Base-by-base conservation (phyloP, 352 stramenopile genomes). In the Phytophthora pistaciae region DNA sequence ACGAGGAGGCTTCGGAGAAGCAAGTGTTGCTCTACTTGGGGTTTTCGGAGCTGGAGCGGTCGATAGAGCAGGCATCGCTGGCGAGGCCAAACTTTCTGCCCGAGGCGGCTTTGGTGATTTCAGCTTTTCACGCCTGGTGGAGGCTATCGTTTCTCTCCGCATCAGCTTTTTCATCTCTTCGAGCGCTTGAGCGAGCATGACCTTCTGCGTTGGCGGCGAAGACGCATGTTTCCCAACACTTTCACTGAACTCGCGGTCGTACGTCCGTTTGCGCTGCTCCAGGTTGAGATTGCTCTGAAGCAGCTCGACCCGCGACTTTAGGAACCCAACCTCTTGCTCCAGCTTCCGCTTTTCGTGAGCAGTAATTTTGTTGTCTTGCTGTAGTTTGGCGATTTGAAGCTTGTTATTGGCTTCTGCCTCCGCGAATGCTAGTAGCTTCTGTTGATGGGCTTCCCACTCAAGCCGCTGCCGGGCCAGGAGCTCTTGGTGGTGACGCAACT, bases 181-280 rank as follows among this genome's bases (percentile, higher is more conserved):
- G 8, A 84, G 53, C 9, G 74, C 77, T 57, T 74, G 74, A 11
- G 68, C 68, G 5, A 82, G 54, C 38, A 80, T 68, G 2, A 70
- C 52, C 29, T 49, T 72, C 40, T 74, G 77, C 3, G 60, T 64
- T 23, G 70, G 56, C 11, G 79, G 72, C 14, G 71, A 70, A 10
- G 31, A 29, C 4, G 21, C 60, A 27, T 70, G 59, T 8, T 68
- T 69, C 21, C 64, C 57, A 40, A 66, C 56, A 55, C 70, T 74
- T 10, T 70, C 64, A 3, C 59, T 62, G 46, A 90, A 58, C 3
- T 78, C 66, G 9, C 72, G 72, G 60, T 90, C 82, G 60, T 92
- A 90, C 23, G 71, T 79, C 10, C 84, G 74, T 64, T 92, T 88
- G 3, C 79, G 79, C 57, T 88, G 78, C 31, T 91, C 80, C 20